These are phyloP conservation scores for Rubroboletus satanas DNA, from an alignment of 768 basidiomycete genomes.

Conservation along the genomic window DNA sequence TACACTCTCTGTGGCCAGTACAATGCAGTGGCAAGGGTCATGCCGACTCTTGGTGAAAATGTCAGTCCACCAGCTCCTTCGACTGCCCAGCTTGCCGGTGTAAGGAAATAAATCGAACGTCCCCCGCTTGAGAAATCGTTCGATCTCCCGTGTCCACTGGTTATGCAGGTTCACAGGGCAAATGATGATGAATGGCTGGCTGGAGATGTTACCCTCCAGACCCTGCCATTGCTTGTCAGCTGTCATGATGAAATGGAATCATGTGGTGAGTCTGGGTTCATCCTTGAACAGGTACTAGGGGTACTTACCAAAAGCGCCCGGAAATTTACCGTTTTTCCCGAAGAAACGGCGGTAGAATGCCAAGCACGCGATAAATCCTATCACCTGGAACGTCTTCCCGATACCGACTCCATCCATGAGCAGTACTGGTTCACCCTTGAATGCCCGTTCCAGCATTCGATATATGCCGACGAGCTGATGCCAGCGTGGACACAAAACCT, in stretches of 20 bases:
- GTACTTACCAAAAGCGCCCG: background rate
- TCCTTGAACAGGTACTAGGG: too few species aligned
- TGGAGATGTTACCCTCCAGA: background rate
- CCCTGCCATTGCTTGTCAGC: background rate
- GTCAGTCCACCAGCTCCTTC: too few species aligned
- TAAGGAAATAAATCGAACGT: background rate
- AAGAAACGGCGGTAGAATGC: slow-evolving; percentile 1
- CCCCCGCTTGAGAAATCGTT: background rate
- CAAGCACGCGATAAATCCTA: slow-evolving; percentile 13
- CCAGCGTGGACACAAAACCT: slow-evolving; percentile 11
- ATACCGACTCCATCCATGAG: slow-evolving; percentile 27
- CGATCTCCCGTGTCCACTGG: background rate
- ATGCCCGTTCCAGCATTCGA: slow-evolving; percentile 8
- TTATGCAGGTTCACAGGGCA: background rate
- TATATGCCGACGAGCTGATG: slow-evolving; percentile 22
- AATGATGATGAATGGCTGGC: background rate
- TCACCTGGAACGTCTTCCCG: slow-evolving; percentile 21
- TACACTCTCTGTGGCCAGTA: too few species aligned
- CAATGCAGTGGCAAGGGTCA: too few species aligned
- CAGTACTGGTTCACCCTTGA: slow-evolving; percentile 5
- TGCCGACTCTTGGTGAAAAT: too few species aligned
- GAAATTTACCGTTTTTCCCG: background rate
- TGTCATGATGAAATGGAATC: too few species aligned
- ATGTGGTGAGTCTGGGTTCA: too few species aligned
- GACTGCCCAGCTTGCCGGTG: too few species aligned